These are phyloP conservation scores for Cardiospermum halicacabum DNA, from an alignment of 345 rosid species.

Conservation along the genomic window DNA sequence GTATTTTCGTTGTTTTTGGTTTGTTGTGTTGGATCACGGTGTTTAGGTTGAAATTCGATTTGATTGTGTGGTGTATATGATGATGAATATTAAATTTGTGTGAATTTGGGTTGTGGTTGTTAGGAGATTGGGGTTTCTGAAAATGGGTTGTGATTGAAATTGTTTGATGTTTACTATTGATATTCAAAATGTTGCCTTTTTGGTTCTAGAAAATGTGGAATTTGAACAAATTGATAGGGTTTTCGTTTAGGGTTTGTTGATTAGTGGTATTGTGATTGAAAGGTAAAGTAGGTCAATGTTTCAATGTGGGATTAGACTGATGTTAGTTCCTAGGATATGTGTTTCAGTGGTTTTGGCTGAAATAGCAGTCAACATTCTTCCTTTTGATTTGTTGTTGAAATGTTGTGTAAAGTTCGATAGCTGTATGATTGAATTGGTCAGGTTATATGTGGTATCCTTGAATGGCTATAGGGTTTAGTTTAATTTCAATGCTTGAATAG, in stretches of 20 bases:
- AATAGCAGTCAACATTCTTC: not conserved
- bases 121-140: not conserved
- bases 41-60: not conserved
- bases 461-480: not conserved
- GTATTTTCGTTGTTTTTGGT: not conserved
- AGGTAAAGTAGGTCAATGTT: not conserved
- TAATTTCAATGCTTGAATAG: not conserved
- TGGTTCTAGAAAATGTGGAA: not conserved
- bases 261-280: not conserved
- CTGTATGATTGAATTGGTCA: not conserved
- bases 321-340: not conserved
- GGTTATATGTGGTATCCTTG: not conserved
- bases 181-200: not conserved
- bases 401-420: not conserved
- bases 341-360: not conserved
- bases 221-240: not conserved
- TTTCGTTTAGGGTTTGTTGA: not conserved
- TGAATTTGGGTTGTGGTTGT: not conserved
- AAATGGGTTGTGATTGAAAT: not conserved
- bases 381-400: not conserved
- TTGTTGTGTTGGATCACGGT: conserved; percentile 1
- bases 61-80: conserved; percentile 10
- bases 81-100: not conserved
- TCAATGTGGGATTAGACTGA: not conserved
- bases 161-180: not conserved